phyloP scores from a whole-genome alignment of 805 yeast species.

The Debaryomyces tyrocola region DNA sequence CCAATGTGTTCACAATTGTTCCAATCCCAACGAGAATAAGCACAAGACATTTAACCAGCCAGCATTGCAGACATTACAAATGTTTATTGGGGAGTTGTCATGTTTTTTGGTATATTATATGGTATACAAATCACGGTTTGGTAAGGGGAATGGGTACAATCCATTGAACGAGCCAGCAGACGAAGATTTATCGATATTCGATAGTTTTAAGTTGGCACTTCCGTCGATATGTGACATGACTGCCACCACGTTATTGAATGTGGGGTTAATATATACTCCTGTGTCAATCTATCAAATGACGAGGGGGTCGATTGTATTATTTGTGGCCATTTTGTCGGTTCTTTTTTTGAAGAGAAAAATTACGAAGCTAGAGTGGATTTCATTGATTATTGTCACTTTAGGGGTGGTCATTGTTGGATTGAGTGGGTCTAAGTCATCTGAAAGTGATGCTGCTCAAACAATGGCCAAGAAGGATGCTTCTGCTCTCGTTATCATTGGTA shows the following conservation, averaged over 20 bases:
- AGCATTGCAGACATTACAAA: conserved; percentile 73
- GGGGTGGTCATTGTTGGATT: conserved; percentile 76
- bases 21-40: conserved; percentile 39
- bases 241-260: conserved; percentile 73
- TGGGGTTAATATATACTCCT: conserved; percentile 73
- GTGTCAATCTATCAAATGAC: conserved; percentile 85
- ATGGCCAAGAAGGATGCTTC: conserved; percentile 6
- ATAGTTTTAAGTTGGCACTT: conserved; percentile 38
- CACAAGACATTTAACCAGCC: conserved; percentile 69
- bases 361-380: conserved; percentile 64
- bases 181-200: conserved; percentile 11
- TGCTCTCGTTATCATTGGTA: conserved; percentile 49
- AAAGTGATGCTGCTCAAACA: conserved; percentile 6
- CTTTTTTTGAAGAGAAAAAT: conserved; percentile 57
- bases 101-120: conserved; percentile 45
- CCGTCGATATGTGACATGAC: conserved; percentile 72
- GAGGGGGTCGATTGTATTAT: conserved; percentile 73
- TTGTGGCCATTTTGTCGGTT: conserved; percentile 72
- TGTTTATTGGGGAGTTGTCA: conserved; percentile 72
- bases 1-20: conserved; percentile 64
- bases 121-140: conserved; percentile 16
- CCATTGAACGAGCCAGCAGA: conserved; percentile 10
- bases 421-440: conserved; percentile 51
- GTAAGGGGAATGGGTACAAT: conserved; percentile 12
- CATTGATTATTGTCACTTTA: conserved; percentile 59